These are phyloP conservation scores for Flaveria floridana DNA, from an alignment of 140 eudicot species.

Conservation along the genomic window DNA sequence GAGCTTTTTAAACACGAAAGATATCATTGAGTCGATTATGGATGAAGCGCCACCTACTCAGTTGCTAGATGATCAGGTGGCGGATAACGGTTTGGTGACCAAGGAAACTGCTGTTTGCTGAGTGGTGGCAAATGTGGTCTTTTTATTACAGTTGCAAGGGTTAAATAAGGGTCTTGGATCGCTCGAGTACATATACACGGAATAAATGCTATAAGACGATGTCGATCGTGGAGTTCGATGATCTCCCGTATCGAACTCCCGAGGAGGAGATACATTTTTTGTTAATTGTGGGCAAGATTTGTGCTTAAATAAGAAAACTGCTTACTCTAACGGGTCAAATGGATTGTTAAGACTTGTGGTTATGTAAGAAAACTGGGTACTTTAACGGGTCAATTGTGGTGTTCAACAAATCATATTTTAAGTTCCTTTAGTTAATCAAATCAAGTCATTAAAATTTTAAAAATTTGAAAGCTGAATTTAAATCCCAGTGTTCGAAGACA, in stretches of 20 bases:
- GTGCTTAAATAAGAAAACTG: slow-evolving; percentile 26
- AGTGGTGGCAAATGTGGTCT: slow-evolving; percentile 10
- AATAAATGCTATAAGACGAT: slow-evolving; percentile 14
- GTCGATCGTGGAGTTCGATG: slow-evolving; percentile 20
- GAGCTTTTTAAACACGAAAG: slow-evolving; percentile 52
- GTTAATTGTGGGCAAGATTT: slow-evolving; percentile 23
- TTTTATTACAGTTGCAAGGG: background rate
- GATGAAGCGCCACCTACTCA: slow-evolving; percentile 45
- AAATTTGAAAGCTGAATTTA: too few species aligned
- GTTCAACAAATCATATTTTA: too few species aligned
- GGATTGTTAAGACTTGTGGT: background rate
- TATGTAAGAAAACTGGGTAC: background rate
- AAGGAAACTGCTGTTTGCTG: slow-evolving; percentile 28
- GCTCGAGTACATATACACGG: slow-evolving; percentile 17
- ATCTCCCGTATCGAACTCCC: slow-evolving; percentile 24
- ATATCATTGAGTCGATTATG: slow-evolving; percentile 32
- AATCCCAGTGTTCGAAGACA: too few species aligned
- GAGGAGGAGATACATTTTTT: slow-evolving; percentile 18
- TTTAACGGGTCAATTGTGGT: background rate
- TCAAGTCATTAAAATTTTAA: too few species aligned
- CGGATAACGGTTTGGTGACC: slow-evolving; percentile 33
- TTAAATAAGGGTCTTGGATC: slow-evolving; percentile 30
- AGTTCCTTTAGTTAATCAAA: too few species aligned
- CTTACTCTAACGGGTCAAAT: background rate
- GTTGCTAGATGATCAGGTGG: slow-evolving; percentile 33